A percentile compares a stretch with the other conserved stretches of the same genome.
Evolutionary conservation across 1,284 basidiomycete species (phyloP).

Genomic region (Cryptococcus depauperatus): DNA sequence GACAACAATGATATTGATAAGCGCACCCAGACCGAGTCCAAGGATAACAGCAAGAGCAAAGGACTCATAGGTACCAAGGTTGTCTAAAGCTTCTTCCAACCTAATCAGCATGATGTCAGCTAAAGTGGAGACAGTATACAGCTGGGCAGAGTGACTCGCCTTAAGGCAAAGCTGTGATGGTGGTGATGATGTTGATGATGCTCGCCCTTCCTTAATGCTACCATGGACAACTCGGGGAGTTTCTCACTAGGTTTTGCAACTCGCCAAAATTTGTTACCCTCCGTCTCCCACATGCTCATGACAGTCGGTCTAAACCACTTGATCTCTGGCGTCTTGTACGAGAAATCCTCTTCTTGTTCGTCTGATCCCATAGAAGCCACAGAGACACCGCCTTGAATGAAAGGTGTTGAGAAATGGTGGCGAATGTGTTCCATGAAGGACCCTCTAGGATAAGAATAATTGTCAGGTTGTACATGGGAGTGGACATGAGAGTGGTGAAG

Average conservation of each 20-base stretch:
- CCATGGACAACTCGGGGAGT: slow-evolving; percentile 1
- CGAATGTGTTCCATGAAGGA: no score
- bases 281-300: slow-evolving; percentile 4
- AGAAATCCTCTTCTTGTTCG: no score
- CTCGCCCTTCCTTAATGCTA: background rate
- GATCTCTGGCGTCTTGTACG: slow-evolving; percentile 9
- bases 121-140: background rate
- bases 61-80: background rate
- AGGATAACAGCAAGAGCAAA: background rate
- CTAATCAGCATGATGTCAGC: background rate
- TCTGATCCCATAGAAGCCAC: no score
- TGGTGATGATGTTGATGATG: no score
- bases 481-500: no score
- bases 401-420: no score
- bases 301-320: slow-evolving; percentile 7
- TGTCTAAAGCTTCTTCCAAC: background rate
- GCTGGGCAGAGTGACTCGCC: background rate
- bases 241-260: slow-evolving; percentile 2
- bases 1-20: background rate
- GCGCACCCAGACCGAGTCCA: background rate
- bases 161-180: background rate
- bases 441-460: no score
- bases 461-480: no score
- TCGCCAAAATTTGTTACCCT: slow-evolving; percentile 7
- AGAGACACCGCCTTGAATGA: no score